Evolutionary conservation across 202 grass and related monocot species (phyloP).

Genomic region (Setaria viridis): DNA sequence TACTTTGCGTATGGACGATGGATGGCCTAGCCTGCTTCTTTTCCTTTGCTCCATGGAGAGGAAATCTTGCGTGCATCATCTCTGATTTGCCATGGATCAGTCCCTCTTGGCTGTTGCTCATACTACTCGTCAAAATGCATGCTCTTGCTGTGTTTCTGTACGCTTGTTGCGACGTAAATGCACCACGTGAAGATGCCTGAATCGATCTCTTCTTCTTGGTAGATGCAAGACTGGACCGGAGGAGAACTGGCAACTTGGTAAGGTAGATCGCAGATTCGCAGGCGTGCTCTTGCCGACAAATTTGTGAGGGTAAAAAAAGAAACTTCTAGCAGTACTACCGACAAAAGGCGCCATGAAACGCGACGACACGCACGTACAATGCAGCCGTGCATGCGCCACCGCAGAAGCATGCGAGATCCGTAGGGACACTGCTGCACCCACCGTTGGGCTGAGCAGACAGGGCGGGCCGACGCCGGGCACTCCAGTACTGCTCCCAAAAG

Average conservation of each 20-base stretch:
- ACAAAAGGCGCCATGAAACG: neutral
- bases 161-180: slow-evolving; percentile 31
- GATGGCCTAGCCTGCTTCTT: neutral
- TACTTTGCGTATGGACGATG: slow-evolving; percentile 31
- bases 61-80: neutral
- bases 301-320: too few species aligned
- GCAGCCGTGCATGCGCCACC: neutral
- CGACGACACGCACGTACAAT: neutral
- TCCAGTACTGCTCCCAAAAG: neutral
- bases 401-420: slow-evolving; percentile 25
- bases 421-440: slow-evolving; percentile 11
- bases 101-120: neutral
- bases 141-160: slow-evolving; percentile 20
- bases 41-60: neutral
- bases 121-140: slow-evolving; percentile 35
- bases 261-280: neutral
- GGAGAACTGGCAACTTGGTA: neutral
- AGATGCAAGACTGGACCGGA: neutral
- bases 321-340: neutral
- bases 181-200: neutral
- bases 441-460: neutral
- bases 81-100: neutral
- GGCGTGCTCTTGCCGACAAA: neutral
- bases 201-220: neutral
- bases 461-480: neutral